These are phyloP conservation scores for Serendipita sp. DNA, from an alignment of 1,284 basidiomycete species.

Conservation along the genomic window DNA sequence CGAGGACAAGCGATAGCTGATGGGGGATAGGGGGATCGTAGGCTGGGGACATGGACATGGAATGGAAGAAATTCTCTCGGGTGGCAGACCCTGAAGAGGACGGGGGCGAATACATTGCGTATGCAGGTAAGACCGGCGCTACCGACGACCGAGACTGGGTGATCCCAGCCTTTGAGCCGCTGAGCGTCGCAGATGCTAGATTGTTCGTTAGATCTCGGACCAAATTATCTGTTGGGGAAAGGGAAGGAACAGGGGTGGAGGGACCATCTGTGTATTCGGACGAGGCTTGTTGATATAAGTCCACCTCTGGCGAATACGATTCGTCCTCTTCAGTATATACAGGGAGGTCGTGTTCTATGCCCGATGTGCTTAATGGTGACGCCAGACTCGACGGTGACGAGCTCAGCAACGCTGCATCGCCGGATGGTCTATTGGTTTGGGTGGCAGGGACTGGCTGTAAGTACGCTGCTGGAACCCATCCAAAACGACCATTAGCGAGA, in stretches of 20 bases:
- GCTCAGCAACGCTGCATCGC: background rate
- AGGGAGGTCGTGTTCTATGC: background rate
- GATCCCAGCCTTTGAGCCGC: background rate
- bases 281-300: background rate
- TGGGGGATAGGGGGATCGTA: background rate
- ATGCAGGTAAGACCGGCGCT: background rate
- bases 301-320: background rate
- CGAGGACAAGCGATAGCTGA: background rate
- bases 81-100: background rate
- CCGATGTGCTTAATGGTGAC: background rate
- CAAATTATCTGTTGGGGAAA: background rate
- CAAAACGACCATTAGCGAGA: constrained; percentile 28
- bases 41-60: background rate
- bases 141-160: background rate
- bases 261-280: background rate
- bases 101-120: background rate
- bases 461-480: constrained; percentile 58
- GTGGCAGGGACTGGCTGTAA: constrained; percentile 23
- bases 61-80: background rate
- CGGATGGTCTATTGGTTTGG: background rate
- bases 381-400: background rate
- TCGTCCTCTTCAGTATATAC: background rate
- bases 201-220: background rate
- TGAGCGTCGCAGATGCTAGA: background rate
- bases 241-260: background rate